Conservation (phyloP, 2,329 filamentous ascomycete species). For the Colletotrichum navitas region DNA sequence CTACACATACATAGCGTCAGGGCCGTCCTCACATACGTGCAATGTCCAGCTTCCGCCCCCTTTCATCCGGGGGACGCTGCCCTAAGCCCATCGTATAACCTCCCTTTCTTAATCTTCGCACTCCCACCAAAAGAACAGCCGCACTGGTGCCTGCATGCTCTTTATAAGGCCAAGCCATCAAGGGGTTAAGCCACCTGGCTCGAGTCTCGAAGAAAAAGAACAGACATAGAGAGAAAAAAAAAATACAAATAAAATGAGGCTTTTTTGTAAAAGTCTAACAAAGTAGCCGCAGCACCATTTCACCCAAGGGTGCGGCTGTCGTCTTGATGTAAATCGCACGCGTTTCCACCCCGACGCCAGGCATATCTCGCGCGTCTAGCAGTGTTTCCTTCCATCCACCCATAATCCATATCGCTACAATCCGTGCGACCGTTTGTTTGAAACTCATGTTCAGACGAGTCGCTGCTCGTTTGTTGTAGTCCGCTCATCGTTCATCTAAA, state of each 20-base stretch:
- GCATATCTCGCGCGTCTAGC: constrained; percentile 23
- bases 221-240: not conserved
- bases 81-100: constrained; percentile 15
- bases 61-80: not conserved
- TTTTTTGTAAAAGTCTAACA: constrained; percentile 39
- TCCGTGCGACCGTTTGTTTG: constrained; percentile 18
- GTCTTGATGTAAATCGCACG: constrained; percentile 37
- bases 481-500: constrained; percentile 13
- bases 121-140: not conserved
- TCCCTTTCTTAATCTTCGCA: constrained; percentile 12
- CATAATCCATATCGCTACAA: constrained; percentile 38
- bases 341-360: constrained; percentile 27
- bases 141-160: not conserved
- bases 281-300: not conserved
- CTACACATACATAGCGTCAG: not conserved
- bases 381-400: not conserved
- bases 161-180: constrained; percentile 9
- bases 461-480: constrained; percentile 1
- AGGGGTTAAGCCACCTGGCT: not conserved
- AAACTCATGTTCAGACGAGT: constrained; percentile 1
- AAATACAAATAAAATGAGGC: constrained; percentile 24
- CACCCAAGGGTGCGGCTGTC: constrained; percentile 10
- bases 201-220: constrained; percentile 1
- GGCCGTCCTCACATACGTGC: not conserved
- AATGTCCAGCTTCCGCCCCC: not conserved